These are phyloP conservation scores for Trypanosoma boissoni DNA, from an alignment of 208 protist species.

Conservation along the genomic window DNA sequence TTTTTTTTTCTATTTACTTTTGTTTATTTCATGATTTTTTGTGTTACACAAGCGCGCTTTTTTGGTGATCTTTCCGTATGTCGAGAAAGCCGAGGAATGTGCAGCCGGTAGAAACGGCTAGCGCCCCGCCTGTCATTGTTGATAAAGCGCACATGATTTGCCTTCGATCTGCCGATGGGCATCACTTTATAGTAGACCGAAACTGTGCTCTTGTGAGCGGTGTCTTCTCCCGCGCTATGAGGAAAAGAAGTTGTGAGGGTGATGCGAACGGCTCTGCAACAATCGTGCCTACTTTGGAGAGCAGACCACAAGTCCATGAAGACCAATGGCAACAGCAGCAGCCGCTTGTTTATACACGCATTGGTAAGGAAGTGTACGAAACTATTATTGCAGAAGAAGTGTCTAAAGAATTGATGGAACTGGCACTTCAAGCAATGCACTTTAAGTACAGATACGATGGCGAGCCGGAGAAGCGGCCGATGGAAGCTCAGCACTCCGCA, in stretches of 20 bases:
- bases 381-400: conserved; percentile 52
- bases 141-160: conserved; percentile 50
- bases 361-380: conserved; percentile 36
- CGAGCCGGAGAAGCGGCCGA: conserved; percentile 50
- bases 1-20: conserved; percentile 1
- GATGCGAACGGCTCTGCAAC: not conserved
- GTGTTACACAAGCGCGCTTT: not conserved
- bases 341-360: not conserved
- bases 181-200: conserved; percentile 58
- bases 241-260: conserved; percentile 1
- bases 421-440: conserved; percentile 58
- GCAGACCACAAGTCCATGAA: not conserved
- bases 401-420: conserved; percentile 34
- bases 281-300: not conserved
- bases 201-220: conserved; percentile 69
- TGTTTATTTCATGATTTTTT: too few species aligned
- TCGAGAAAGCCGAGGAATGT: conserved; percentile 3
- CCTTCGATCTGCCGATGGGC: conserved; percentile 51
- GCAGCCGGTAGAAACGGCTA: conserved; percentile 6
- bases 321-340: not conserved
- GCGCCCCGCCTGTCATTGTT: conserved; percentile 21
- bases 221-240: conserved; percentile 23
- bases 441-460: conserved; percentile 67
- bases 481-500: conserved; percentile 15
- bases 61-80: conserved; percentile 7